phyloP scores from a whole-genome alignment of 495 filamentous ascomycete species.

The Melanomma pulvis-pyrius region DNA sequence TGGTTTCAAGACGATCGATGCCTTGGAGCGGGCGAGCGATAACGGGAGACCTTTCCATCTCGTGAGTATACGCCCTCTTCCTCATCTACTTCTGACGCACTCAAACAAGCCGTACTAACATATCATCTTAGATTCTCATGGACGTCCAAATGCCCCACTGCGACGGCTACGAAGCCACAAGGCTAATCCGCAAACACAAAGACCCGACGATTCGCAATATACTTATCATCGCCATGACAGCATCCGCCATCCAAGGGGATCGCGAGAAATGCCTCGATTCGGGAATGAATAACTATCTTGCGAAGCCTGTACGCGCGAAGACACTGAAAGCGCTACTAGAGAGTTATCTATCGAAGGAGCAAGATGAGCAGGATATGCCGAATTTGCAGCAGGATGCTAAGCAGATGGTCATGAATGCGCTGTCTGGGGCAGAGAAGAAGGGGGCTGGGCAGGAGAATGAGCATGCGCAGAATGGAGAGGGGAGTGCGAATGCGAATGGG shows the following conservation, averaged over 20 bases:
- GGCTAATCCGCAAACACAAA: constrained; percentile 72
- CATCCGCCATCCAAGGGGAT: constrained; percentile 86
- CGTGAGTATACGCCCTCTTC: constrained; percentile 46
- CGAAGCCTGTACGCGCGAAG: constrained; percentile 76
- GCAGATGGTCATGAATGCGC: constrained; percentile 18
- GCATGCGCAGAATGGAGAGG: not conserved
- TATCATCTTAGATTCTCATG: constrained; percentile 62
- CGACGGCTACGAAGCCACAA: constrained; percentile 85
- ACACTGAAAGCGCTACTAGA: constrained; percentile 47
- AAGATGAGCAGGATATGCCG: constrained; percentile 30
- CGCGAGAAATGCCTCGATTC: constrained; percentile 88
- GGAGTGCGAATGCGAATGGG: too few relatives aligned
- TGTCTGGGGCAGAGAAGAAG: constrained; percentile 1
- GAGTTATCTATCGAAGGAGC: constrained; percentile 46
- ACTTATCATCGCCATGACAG: constrained; percentile 92
- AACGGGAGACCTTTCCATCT: constrained; percentile 75
- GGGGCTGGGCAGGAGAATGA: not conserved
- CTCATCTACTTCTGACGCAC: too few relatives aligned
- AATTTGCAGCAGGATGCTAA: constrained; percentile 26
- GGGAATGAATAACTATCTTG: constrained; percentile 95
- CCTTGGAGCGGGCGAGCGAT: constrained; percentile 67
- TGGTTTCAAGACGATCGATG: constrained; percentile 82
- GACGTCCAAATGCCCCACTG: constrained; percentile 94
- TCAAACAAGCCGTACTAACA: not conserved
- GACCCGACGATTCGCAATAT: constrained; percentile 73